These are phyloP conservation scores for Hamamelis virginiana DNA, from an alignment of 164 flowering plant genomes.

Conservation along the genomic window DNA sequence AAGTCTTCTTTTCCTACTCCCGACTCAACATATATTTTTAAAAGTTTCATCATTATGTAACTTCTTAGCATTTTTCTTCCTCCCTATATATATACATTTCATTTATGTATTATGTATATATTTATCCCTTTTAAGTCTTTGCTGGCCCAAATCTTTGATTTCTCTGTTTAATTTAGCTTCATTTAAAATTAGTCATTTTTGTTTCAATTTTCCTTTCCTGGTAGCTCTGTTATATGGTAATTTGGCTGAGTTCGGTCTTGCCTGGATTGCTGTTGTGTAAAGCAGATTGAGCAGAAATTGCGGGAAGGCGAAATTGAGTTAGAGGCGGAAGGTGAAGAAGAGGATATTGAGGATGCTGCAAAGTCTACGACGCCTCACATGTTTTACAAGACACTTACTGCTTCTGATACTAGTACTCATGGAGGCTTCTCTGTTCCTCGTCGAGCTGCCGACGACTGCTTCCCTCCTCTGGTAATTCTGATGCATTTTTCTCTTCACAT, in stretches of 20 bases:
- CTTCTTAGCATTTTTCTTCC: neutral
- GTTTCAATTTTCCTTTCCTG: no score
- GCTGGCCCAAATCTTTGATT: neutral
- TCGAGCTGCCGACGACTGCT: constrained; percentile 98
- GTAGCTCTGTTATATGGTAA: no score
- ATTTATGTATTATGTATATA: no score
- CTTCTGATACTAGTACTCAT: constrained; percentile 99
- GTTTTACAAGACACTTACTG: constrained; percentile 99
- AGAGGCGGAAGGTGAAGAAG: constrained; percentile 47
- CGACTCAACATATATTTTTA: no score
- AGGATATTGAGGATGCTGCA: constrained; percentile 40
- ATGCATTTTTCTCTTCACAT: neutral
- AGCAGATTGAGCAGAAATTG: constrained; percentile 60
- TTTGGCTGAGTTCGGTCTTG: no score
- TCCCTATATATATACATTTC: no score
- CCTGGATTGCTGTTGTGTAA: neutral
- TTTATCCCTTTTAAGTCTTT: no score
- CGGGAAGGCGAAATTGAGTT: constrained; percentile 42
- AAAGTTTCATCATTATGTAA: no score
- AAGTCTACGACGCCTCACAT: constrained; percentile 80
- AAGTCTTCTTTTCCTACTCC: neutral
- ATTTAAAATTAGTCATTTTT: neutral
- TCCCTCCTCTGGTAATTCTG: constrained; percentile 81
- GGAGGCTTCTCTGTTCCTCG: constrained; percentile 99
- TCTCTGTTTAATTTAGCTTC: neutral